Base-by-base conservation (phyloP, 352 stramenopile genomes). In the Phytophthora agathidicida region DNA sequence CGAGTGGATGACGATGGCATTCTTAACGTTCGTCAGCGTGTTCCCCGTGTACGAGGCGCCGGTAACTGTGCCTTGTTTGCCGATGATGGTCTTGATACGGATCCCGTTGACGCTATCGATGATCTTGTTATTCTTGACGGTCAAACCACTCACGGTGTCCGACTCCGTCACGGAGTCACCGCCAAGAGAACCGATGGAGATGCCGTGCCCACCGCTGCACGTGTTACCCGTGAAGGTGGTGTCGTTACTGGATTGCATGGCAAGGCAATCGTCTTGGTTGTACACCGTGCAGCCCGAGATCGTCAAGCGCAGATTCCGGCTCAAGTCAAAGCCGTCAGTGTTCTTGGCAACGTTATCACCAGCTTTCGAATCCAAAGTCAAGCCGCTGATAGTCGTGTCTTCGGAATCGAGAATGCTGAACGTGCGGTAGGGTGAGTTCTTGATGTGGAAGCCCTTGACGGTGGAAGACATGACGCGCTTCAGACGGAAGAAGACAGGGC, bases 371-470 rank as follows among this genome's bases (percentile, higher is more conserved):
- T 73, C 48, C 23, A 67, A 32, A 1, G 59, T 73, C 33, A 67
- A 51, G 4, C 60, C 53, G 8, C 33, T 67, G 42, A 71, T 38
- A 4, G 60, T 63, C 16, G 64, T 69, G 39, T 57, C 41, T 16
- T 69, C 46, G 3, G 51, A 69, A 31, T 65, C 46, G 41, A 73
- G 52, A 23, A 69, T 69, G 43, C 66, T 77, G 65, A 74, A 75
- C 7, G 72, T 77, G 41, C 68, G 68, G 41, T 68, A 76, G 7
- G 72, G 65, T 30, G 72, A 71, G 65, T 81, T 75, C 31, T 74
- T 76, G 68, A 78, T 65, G 44, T 59, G 74, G 51, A 77, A 81
- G 10, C 66, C 44, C 37, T 67, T 68, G 22, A 81, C 4, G n/a
- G 51, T 68, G 1, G 64, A 73, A n/a, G 47, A 52, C 30, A 60